Evolutionary conservation across 2,329 filamentous ascomycete genomes (phyloP).

Genomic region (Cryphonectria radicalis): DNA sequence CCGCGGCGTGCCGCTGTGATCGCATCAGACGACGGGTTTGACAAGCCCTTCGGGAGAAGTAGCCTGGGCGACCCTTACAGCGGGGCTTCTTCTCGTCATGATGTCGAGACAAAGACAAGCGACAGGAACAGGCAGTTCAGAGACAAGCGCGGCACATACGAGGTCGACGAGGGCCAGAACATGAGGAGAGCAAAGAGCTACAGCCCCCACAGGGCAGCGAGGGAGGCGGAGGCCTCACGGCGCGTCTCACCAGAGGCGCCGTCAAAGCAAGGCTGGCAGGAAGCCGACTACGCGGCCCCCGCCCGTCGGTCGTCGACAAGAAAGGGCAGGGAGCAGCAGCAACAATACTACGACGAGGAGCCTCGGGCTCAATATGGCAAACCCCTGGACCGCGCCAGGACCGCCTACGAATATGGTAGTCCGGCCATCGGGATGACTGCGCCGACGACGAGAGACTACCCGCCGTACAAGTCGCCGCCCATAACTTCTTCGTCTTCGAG

Average conservation of each 20-base stretch:
- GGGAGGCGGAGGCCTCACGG: constrained; percentile 19
- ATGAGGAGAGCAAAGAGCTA: constrained; percentile 27
- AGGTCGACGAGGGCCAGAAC: constrained; percentile 23
- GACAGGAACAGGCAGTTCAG: constrained; percentile 21
- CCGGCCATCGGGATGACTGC: constrained; percentile 9
- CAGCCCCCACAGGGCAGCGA: constrained; percentile 22
- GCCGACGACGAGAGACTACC: constrained; percentile 22
- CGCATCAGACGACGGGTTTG: constrained; percentile 23
- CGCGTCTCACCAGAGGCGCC: constrained; percentile 17
- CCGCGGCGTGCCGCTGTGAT: constrained; percentile 22
- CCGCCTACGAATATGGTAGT: constrained; percentile 10
- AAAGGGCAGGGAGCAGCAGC: constrained; percentile 13
- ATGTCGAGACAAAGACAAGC: constrained; percentile 21
- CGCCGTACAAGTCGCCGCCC: constrained; percentile 14
- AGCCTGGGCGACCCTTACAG: constrained; percentile 5
- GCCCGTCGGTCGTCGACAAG: constrained; percentile 6
- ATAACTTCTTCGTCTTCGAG: background rate
- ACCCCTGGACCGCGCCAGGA: background rate
- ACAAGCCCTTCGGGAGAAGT: constrained; percentile 4
- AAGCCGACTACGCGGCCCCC: constrained; percentile 7
- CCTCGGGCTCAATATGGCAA: constrained; percentile 6
- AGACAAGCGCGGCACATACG: constrained; percentile 22
- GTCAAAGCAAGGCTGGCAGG: constrained; percentile 19
- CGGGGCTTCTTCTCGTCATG: constrained; percentile 22
- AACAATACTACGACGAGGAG: constrained; percentile 20